These are phyloP conservation scores for Pseudevernia furfuracea DNA, from an alignment of 495 filamentous ascomycete genomes.

Conservation along the genomic window DNA sequence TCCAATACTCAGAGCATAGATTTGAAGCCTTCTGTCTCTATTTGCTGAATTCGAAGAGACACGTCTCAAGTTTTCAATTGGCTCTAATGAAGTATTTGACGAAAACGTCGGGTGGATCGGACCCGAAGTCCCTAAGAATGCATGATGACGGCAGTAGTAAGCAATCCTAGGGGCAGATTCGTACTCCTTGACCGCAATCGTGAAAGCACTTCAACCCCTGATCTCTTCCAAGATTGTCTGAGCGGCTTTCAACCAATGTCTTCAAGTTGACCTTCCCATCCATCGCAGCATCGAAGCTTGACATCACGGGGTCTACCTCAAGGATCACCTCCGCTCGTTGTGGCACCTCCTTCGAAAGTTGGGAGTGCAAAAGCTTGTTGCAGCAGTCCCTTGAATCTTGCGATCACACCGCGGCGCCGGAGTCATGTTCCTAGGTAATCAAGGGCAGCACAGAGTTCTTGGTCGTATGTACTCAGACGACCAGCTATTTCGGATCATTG, in stretches of 20 bases:
- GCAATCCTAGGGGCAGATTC: neutral
- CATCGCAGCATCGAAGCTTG: neutral
- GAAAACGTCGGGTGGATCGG: neutral
- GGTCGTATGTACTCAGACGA: slow-evolving; percentile 1
- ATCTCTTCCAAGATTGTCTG: neutral
- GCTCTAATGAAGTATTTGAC: neutral
- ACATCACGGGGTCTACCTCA: neutral
- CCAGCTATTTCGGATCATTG: slow-evolving; percentile 9
- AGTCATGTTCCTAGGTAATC: neutral
- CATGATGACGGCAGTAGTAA: neutral
- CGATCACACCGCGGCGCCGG: neutral
- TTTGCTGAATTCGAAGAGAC: neutral
- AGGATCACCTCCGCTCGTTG: neutral
- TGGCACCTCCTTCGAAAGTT: no score
- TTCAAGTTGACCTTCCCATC: neutral
- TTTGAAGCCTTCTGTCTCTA: neutral
- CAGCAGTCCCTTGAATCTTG: neutral
- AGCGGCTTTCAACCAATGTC: neutral
- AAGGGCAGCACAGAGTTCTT: neutral
- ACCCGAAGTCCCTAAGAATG: neutral
- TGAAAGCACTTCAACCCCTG: neutral
- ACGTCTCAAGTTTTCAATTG: neutral
- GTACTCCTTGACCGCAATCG: neutral
- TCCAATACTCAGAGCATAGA: neutral
- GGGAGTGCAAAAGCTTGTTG: neutral